phyloP scores from a whole-genome alignment of 768 basidiomycete genomes.

The Tylopilus sp. region DNA sequence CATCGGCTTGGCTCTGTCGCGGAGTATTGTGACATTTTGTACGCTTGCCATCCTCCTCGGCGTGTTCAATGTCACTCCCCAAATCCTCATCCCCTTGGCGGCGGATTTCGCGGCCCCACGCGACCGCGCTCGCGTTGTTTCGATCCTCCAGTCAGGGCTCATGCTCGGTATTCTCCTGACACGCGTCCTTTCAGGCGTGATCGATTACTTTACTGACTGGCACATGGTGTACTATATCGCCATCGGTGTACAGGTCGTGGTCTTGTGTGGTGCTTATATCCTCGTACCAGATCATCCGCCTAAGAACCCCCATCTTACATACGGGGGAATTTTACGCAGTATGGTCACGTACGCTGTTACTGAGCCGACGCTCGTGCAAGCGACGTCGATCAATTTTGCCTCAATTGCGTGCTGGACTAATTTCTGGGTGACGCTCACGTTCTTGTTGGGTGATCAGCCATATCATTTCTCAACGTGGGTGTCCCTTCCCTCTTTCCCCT shows the following conservation, averaged over 20 bases:
- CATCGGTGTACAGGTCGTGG: constrained; percentile 31
- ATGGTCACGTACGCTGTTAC: constrained; percentile 40
- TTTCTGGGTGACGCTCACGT: constrained; percentile 44
- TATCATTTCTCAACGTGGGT: constrained; percentile 37
- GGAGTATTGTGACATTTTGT: constrained; percentile 31
- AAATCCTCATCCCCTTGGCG: constrained; percentile 41
- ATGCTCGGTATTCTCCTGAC: constrained; percentile 30
- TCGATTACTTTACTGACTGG: constrained; percentile 42
- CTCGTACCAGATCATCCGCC: constrained; percentile 42
- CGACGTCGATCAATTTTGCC: constrained; percentile 23
- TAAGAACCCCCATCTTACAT: constrained; percentile 36
- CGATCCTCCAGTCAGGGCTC: constrained; percentile 32
- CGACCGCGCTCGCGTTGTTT: constrained; percentile 22
- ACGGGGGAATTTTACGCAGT: constrained; percentile 32
- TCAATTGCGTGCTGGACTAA: constrained; percentile 31
- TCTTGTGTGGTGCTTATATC: constrained; percentile 30
- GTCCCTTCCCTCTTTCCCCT: no score
- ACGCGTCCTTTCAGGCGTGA: constrained; percentile 36
- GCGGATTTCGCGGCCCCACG: constrained; percentile 40
- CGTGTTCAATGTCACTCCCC: constrained; percentile 38
- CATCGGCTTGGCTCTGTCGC: constrained; percentile 38
- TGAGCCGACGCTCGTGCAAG: constrained; percentile 43
- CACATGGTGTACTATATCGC: constrained; percentile 41
- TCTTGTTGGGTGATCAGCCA: constrained; percentile 41
- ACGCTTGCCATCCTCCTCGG: constrained; percentile 37